Evolutionary conservation across 202 grass and related monocot genomes (phyloP), one percentile per base, ranked within the genome.

Genomic region (Carex arenaria): DNA sequence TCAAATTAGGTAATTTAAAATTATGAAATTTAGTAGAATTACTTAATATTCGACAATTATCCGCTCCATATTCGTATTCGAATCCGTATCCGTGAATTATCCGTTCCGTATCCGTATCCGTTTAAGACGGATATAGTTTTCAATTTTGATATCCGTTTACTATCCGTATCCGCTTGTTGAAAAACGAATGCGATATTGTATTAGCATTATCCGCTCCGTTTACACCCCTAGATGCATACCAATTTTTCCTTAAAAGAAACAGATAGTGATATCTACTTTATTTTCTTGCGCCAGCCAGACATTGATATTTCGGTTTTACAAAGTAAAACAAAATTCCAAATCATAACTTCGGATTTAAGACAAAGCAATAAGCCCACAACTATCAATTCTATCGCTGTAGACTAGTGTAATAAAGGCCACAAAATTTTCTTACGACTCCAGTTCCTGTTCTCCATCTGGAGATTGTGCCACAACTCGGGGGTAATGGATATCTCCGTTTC

Each of bases 311-410:
- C 42, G 4, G 40, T 49, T 49, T 49, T 49, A 49, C 40, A 72
- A 72, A 47, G n/a, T 23, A 55, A 53, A 76, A 51, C 54, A 17
- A 34, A 59, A 19, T 14, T 19, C 19, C 60, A 60, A 56, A 76
- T 59, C 73, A 77, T 59, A 34, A 78, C 73, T 59, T 77, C 32
- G 30, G 73, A 59, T 78, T 78, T 56, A 78, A 78, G 73, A 78
- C 54, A 34, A 59, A 78, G 73, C 73, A 78, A 78, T 6, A 59
- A 59, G 45, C 8, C 30, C 28, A 7, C 31, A 56, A 78, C 73
- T n/a, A 34, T 40, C 72, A 76, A 76, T 55, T 30, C 1, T 56
- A 72, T 9, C 43, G 9, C 42, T 56, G 23, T 76, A 55, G 31
- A 17, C 14, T 18, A 34, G 32, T 5, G 15, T 30, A 30, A 64